Conservation (phyloP, 129 eudicot species). For the Logfia minima region DNA sequence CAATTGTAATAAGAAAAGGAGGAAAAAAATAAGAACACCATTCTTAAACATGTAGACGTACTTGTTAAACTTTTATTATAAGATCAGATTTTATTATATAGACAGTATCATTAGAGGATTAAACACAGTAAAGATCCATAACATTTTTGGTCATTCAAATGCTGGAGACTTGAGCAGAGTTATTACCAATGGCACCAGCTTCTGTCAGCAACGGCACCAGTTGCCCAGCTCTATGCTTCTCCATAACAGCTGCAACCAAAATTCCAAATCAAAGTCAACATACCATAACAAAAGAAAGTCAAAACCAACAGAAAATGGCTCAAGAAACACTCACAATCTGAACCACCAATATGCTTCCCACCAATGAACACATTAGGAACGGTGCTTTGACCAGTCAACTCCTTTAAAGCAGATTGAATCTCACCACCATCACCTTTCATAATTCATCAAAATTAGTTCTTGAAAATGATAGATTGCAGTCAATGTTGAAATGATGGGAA, state of each 20-base stretch:
- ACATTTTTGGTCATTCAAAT: slow-evolving; percentile 11
- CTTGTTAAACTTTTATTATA: neutral
- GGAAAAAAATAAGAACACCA: neutral
- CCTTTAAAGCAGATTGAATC: slow-evolving; percentile 67
- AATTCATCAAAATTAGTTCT: neutral
- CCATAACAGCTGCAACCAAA: slow-evolving; percentile 49
- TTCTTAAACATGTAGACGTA: neutral
- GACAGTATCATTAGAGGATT: neutral
- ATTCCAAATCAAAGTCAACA: neutral
- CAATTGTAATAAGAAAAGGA: neutral
- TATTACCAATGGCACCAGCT: slow-evolving; percentile 64
- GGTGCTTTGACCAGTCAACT: slow-evolving; percentile 87
- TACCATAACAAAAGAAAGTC: neutral
- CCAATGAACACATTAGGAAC: slow-evolving; percentile 91
- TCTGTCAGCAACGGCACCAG: slow-evolving; percentile 76
- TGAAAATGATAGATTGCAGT: neutral
- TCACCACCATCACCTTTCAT: slow-evolving; percentile 67
- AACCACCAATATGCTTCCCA: slow-evolving; percentile 88
- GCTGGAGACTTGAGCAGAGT: slow-evolving; percentile 44
- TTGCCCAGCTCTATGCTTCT: slow-evolving; percentile 62
- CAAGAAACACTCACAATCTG: slow-evolving; percentile 50
- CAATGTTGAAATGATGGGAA: neutral
- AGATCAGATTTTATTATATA: neutral
- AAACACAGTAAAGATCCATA: neutral
- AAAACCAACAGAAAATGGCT: neutral